These are phyloP conservation scores for Flaveria bidentis DNA, from an alignment of 129 eudicot species.

Conservation along the genomic window DNA sequence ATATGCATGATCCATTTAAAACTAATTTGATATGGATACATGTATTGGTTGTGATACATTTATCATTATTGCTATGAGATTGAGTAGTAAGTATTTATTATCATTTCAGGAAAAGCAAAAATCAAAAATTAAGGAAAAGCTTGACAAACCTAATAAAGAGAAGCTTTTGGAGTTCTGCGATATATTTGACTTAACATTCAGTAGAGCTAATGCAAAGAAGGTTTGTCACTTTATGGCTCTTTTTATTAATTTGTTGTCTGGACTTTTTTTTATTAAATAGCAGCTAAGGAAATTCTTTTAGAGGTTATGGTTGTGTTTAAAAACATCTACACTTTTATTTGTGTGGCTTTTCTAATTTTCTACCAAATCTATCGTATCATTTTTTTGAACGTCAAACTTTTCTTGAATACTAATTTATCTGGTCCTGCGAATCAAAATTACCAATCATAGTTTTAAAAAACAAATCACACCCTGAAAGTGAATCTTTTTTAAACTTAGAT, in stretches of 20 bases:
- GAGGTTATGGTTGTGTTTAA: not conserved
- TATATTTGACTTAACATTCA: conserved; percentile 67
- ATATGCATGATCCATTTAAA: not conserved
- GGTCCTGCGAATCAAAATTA: not conserved
- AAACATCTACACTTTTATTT: not conserved
- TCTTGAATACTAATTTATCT: not conserved
- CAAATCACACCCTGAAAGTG: not conserved
- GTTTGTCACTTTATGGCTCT: conserved; percentile 38
- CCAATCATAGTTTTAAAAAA: not conserved
- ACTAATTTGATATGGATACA: not conserved
- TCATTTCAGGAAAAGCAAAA: conserved; percentile 85
- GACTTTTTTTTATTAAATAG: not conserved
- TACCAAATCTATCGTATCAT: not conserved
- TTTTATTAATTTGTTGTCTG: conserved; percentile 2
- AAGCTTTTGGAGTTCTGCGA: conserved; percentile 84
- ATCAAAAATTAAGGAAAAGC: conserved; percentile 73
- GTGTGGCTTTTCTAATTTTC: not conserved
- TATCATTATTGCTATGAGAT: not conserved
- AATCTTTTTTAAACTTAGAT: not conserved
- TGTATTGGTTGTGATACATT: conserved; percentile 1
- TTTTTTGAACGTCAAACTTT: not conserved
- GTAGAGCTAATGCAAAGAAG: conserved; percentile 67
- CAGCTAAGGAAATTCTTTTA: not conserved
- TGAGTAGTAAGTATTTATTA: conserved; percentile 4
- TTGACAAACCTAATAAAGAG: conserved; percentile 82